Evolutionary conservation across 2,329 filamentous ascomycete genomes (phyloP), one percentile per base, ranked within the genome.

Genomic region (Fusarium sp.): DNA sequence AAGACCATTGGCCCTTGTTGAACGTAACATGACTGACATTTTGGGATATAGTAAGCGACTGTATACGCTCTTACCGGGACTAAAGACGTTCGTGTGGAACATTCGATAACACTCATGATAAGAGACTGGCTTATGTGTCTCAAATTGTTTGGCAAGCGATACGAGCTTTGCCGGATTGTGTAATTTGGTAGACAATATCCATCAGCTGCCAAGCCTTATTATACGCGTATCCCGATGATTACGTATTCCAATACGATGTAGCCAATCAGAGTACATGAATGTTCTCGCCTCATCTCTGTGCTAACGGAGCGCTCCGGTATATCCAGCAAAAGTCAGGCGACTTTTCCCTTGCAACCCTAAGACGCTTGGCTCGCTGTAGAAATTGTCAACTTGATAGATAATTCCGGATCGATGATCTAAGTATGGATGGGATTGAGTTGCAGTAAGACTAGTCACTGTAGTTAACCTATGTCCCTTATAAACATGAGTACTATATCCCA

Each of bases 351-450:
- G 13, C 38, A 9, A 6, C 23, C 1, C 0, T 16, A 0, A 5
- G 13, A 11, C 6, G 0, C 19, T 30, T n/a, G 3, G 6, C 13
- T 11, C 3, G 9, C 1, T 8, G 25, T 8, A 30, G 28, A 30
- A 16, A 30, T n/a, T 30, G 4, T 30, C 0, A 11, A n/a, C 21
- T 0, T n/a, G 0, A 49, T 16, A 49, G 0, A 12, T n/a, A 30
- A 5, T 19, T n/a, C 7, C 2, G 15, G 6, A n/a, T 2, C 0
- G 8, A 30, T 16, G 0, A 30, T 16, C 2, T 16, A n/a, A 19
- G 23, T 44, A 6, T 19, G 11, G 10, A 44, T 5, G 10, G n/a
- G 23, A 12, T 12, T 16, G 1, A 3, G 13, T 0, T 16, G 6
- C 2, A n/a, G 15, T 3, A n/a, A 32, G 0, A 18, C 3, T 12